Base-by-base conservation (phyloP, 1,139 yeast genomes). In the Yamadazyma mexicana region DNA sequence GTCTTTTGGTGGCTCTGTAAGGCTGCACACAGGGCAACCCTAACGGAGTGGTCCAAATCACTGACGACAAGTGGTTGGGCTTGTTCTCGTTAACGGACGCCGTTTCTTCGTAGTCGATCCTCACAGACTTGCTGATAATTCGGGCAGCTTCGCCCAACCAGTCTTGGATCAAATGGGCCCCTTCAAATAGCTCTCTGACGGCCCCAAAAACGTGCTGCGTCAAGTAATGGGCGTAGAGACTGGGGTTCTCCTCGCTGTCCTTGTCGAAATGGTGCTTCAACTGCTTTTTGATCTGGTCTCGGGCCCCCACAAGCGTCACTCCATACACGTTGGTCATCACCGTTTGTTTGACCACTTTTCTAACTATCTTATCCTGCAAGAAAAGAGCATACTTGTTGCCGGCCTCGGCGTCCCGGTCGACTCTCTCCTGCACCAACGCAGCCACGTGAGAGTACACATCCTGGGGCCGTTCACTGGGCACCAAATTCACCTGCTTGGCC, bases 291-390 rank as follows among this genome's bases (percentile, higher is more conserved):
- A 92, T 88, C 66, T 92, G 99, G 4, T 82, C 83, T 20, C 88
- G 78, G 0, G 98, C 98, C 15, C 99, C 99, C 46, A 88, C 78
- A 59, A 79, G 88, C 0, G 99, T 92, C 10, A 92, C 99, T 52
- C 99, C 99, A 58, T 94, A 92, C 32, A 92, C 99, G 54, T 89
- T 91, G 1, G 99, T 92, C 99, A 92, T 92, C 23, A 92, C 98
- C 0, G 98, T 88, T 62, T 92, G 98, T 60, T 92, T 92, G 35
- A 92, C 96, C 35, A 92, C 84, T 59, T 91, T 91, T 54, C 99
- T 77, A 17, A 83, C 77, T 45, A 92, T 77, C 48, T 80, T 76
- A 39, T 83, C 87, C 44, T 75, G 69, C 20, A 83, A 65, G 40
- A 69, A 62, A 10, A 59, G 46, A 0, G 92, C 92, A 43, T 66